Conservation (phyloP, 768 basidiomycete genomes). For the Tricholoma furcatifolium region DNA sequence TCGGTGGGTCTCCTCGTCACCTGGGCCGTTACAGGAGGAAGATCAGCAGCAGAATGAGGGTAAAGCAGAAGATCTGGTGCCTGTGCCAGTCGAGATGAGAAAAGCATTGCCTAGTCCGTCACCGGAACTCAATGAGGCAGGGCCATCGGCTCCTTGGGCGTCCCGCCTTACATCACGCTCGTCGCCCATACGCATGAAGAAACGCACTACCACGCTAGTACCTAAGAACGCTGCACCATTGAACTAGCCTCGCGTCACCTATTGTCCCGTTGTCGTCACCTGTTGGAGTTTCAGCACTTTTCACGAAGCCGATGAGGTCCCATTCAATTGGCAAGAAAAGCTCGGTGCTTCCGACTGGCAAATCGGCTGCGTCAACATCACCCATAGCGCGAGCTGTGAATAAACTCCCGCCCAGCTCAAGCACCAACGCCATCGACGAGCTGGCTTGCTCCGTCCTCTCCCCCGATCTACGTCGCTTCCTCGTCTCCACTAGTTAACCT, state of each 20-base stretch:
- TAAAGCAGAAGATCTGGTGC: neutral
- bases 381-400: too few species aligned
- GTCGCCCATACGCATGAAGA: conserved; percentile 12
- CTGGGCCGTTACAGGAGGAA: conserved; percentile 6
- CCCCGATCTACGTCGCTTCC: too few species aligned
- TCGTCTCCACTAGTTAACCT: too few species aligned
- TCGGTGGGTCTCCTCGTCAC: conserved; percentile 27
- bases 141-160: conserved; percentile 10
- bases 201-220: neutral
- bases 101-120: neutral
- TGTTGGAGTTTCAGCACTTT: neutral
- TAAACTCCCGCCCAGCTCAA: too few species aligned
- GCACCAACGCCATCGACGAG: too few species aligned
- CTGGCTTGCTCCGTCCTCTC: too few species aligned
- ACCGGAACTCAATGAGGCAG: neutral
- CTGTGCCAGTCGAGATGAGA: neutral
- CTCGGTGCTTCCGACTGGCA: neutral
- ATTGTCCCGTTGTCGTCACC: conserved; percentile 23
- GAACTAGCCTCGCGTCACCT: conserved; percentile 21
- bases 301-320: neutral
- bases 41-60: neutral
- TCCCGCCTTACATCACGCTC: conserved; percentile 19
- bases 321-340: neutral
- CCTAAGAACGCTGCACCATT: conserved; percentile 6
- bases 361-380: too few species aligned